Base-by-base conservation (phyloP, 2,329 filamentous ascomycete genomes). In the Didymella pomorum region DNA sequence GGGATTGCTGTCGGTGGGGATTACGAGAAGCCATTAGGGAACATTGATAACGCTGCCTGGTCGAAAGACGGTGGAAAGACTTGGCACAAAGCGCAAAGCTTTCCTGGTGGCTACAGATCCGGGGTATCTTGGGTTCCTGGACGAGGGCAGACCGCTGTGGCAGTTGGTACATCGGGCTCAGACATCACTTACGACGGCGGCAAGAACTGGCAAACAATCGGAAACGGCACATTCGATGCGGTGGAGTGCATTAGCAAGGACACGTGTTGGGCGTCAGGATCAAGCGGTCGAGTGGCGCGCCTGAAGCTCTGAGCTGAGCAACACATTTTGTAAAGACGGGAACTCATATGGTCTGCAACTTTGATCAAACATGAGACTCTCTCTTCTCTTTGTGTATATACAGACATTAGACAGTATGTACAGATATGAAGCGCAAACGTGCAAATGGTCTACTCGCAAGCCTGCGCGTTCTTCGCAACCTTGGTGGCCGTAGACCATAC, bases 1-100 rank as follows among this genome's bases (percentile, higher is more conserved):
- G 71, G 70, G 1, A 60, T 73, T 41, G 71, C 70, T 16, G 67
- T 73, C 14, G 71, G 71, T 10, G 71, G 71, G 4, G 65, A 71
- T 28, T 71, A 60, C 41, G 55, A 69, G 44, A 63, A 68, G n/a
- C 68, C 71, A 0, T 59, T 54, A 9, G 51, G 41, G 0, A 71
- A 67, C 25, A 48, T 51, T 2, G 48, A 67, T 7, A 66, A 60
- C 25, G 68, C 71, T 6, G 59, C 68, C 3, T 72, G 69, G 69
- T 70, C 71, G 16, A 44, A 50, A 8, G 65, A 72, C 60, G 67
- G 71, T 6, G 71, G 71, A 2, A 41, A 35, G 9, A 60, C 60
- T 1, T 73, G 71, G 71, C 44, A 56, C 2, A 55, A 53, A 16
- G 65, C 69, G 2, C 28, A 62, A n/a, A 65, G 48, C 10, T 71